Evolutionary conservation across 192 early-diverging fungal genomes (phyloP).

Genomic region (Anaeromyces robustus): DNA sequence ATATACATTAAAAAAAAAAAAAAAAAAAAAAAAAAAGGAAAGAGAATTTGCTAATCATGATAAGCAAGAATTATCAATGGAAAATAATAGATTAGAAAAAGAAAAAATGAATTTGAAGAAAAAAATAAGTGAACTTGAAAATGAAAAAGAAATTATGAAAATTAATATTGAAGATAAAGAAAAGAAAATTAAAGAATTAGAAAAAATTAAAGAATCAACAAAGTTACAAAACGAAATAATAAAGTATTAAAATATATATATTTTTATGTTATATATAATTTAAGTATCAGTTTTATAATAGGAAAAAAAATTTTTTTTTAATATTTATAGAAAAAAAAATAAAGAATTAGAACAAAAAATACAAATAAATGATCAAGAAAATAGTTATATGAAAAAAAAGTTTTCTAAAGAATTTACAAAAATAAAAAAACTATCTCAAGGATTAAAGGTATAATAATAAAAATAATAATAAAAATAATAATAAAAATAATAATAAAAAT

Average conservation of each 20-base stretch:
- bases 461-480: too few species aligned
- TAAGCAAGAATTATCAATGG: not conserved
- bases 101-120: not conserved
- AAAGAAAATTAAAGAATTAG: not conserved
- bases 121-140: not conserved
- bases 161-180: not conserved
- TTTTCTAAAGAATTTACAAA: not conserved
- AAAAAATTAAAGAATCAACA: not conserved
- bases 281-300: too few species aligned
- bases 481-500: too few species aligned
- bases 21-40: not conserved
- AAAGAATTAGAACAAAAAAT: not conserved
- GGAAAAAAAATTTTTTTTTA: not conserved
- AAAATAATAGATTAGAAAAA: not conserved
- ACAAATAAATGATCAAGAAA: not conserved
- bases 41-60: not conserved
- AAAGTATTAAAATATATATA: not conserved
- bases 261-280: too few species aligned
- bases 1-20: too few species aligned
- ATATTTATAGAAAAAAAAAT: not conserved
- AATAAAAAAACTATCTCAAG: not conserved
- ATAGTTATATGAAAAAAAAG: not conserved
- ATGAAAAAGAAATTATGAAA: not conserved
- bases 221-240: not conserved
- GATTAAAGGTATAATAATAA: too few species aligned